phyloP scores from a whole-genome alignment of 2,329 filamentous ascomycete genomes.

The Periconia macrospinosa region DNA sequence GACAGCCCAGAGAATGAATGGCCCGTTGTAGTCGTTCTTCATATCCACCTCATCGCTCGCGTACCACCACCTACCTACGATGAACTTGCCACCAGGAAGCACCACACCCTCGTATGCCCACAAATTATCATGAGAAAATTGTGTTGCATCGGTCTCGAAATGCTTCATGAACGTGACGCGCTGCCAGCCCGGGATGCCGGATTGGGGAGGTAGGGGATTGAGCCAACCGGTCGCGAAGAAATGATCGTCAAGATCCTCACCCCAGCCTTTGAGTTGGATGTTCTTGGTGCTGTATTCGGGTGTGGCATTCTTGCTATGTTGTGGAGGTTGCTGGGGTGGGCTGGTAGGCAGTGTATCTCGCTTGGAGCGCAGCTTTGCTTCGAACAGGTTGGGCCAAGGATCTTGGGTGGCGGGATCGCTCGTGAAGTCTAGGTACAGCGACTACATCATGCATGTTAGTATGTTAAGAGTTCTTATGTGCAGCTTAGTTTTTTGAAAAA shows the following conservation, averaged over 20 bases:
- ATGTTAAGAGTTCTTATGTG: background rate
- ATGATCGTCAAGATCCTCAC: slow-evolving; percentile 39
- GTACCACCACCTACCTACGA: slow-evolving; percentile 53
- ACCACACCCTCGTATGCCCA: slow-evolving; percentile 56
- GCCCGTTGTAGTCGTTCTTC: slow-evolving; percentile 26
- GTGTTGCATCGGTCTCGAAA: slow-evolving; percentile 36
- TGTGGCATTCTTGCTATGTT: slow-evolving; percentile 20
- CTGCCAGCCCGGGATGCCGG: slow-evolving; percentile 55
- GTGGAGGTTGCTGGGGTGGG: slow-evolving; percentile 31
- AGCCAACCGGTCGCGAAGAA: slow-evolving; percentile 51
- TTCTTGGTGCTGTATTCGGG: slow-evolving; percentile 5
- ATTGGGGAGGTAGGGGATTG: slow-evolving; percentile 52
- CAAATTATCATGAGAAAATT: slow-evolving; percentile 37
- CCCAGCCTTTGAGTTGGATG: slow-evolving; percentile 44
- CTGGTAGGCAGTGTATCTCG: slow-evolving; percentile 12
- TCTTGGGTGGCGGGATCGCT: slow-evolving; percentile 13
- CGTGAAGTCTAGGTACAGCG: slow-evolving; percentile 29
- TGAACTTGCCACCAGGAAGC: slow-evolving; percentile 50
- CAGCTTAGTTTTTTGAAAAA: background rate
- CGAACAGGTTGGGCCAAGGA: slow-evolving; percentile 45
- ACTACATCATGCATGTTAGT: background rate
- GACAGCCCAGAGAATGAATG: slow-evolving; percentile 44
- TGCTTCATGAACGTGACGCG: slow-evolving; percentile 60
- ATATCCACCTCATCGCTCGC: slow-evolving; percentile 23
- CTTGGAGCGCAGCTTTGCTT: slow-evolving; percentile 43